Base-by-base conservation (phyloP, 2,329 filamentous ascomycete genomes). In the Verticillium nubilum region DNA sequence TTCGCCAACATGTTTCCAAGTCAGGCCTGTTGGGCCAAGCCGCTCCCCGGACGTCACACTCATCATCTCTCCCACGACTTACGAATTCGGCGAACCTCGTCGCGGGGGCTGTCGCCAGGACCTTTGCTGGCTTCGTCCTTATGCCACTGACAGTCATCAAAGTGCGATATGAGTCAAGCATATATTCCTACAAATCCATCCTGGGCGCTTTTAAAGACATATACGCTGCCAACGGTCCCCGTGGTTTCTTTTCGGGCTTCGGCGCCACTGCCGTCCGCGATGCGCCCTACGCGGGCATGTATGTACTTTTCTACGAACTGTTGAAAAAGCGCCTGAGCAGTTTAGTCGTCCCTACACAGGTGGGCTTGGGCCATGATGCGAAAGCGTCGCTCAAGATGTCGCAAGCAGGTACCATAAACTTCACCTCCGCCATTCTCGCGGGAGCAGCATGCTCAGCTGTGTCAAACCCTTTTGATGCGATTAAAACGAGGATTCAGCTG, bases 131-230 rank as follows among this genome's bases (percentile, higher is more conserved):
- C 37, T 90, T 97, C 69, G 77, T 96, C 53, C 86, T 98, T 76
- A 98, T 97, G 91, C 95, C 95, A 1, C 85, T 98, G 62, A 99
- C 95, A 1, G 89, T 99, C 52, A 88, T 99, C 69, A 99, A 99
- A 72, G 95, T 98, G 52, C 90, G 95, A 52, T 98, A 96, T 70
- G 95, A 99, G 74, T 94, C 89, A 27, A 92, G 84, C 62, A 78
- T 94, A 52, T 99, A 97, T 77, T 78, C 85, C 3, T 98, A 98
- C 76, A 82, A 83, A 26, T 94, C 91, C 1, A 79, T 98, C 26
- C 75, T 83, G 47, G 81, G 86, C 37, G 95, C 95, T 0, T 86
- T 84, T 1, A 78, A 78, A 33, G 91, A 95, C 66, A 97, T 98
- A 28, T 76, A 88, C 57, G 80, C 80, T 7, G 84, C 79, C 0